Evolutionary conservation across 2,329 filamentous ascomycete species (phyloP).

Genomic region (Alternaria gaisen): DNA sequence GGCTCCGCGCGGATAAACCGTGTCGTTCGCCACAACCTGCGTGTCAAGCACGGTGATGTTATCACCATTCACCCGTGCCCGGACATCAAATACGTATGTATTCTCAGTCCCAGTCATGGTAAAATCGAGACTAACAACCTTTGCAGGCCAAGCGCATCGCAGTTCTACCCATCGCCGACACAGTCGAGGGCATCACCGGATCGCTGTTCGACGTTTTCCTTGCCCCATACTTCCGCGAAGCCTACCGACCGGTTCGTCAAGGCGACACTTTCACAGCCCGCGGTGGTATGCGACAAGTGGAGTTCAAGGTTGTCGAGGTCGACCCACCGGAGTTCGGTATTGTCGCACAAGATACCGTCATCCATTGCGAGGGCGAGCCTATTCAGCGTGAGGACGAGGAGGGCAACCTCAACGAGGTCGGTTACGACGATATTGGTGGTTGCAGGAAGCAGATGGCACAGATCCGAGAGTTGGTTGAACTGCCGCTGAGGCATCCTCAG

Average conservation of each 20-base stretch:
- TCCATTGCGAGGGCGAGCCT: slow-evolving; percentile 96
- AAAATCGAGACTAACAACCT: slow-evolving; percentile 31
- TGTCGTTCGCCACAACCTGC: slow-evolving; percentile 96
- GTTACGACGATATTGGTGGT: slow-evolving; percentile 98
- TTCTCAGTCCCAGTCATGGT: background rate
- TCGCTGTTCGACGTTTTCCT: slow-evolving; percentile 99
- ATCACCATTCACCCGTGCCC: slow-evolving; percentile 97
- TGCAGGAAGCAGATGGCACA: slow-evolving; percentile 99
- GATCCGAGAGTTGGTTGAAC: slow-evolving; percentile 97
- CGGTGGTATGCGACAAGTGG: slow-evolving; percentile 98
- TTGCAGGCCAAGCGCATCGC: slow-evolving; percentile 95
- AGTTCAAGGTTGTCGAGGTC: slow-evolving; percentile 99
- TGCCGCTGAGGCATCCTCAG: slow-evolving; percentile 94
- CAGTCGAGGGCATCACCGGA: slow-evolving; percentile 95
- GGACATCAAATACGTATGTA: slow-evolving; percentile 98
- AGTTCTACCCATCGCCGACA: slow-evolving; percentile 97
- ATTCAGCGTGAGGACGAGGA: slow-evolving; percentile 99
- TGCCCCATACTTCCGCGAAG: slow-evolving; percentile 98
- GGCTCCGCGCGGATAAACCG: slow-evolving; percentile 97
- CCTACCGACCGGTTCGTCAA: slow-evolving; percentile 95
- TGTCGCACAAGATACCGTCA: slow-evolving; percentile 97
- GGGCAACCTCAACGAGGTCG: slow-evolving; percentile 98
- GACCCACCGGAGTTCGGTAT: slow-evolving; percentile 99
- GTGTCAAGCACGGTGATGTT: slow-evolving; percentile 98
- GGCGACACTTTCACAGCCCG: slow-evolving; percentile 97